A percentile compares a stretch with the other conserved stretches of the same genome.
These are phyloP conservation scores for Ceratobasidium sp. DNA, from an alignment of 1,284 basidiomycete species.

Conservation along the genomic window DNA sequence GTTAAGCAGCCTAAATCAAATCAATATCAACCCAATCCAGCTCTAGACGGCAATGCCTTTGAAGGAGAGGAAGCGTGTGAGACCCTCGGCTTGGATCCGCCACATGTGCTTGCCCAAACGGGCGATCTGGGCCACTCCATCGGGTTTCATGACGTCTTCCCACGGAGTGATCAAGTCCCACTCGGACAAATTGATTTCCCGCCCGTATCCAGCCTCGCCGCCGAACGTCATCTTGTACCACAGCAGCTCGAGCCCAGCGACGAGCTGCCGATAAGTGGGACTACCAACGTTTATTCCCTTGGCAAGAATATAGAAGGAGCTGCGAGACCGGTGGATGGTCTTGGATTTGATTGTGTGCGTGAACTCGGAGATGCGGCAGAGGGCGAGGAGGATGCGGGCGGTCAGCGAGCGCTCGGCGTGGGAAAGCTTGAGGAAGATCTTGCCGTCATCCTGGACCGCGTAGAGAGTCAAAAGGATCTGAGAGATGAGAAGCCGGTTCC, in stretches of 20 bases:
- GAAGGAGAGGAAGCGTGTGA: background rate
- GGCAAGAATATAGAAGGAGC: constrained; percentile 48
- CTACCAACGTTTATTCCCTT: constrained; percentile 36
- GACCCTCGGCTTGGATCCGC: constrained; percentile 11
- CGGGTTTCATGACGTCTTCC: constrained; percentile 21
- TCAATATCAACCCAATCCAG: no score
- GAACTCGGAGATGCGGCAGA: constrained; percentile 40
- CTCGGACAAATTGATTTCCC: constrained; percentile 18
- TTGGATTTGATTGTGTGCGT: constrained; percentile 45
- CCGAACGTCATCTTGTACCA: constrained; percentile 7
- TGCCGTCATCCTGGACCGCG: constrained; percentile 46
- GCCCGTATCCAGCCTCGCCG: background rate
- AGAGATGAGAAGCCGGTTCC: constrained; percentile 46
- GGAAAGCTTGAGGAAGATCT: constrained; percentile 49
- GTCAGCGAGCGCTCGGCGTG: constrained; percentile 48
- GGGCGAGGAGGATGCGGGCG: constrained; percentile 47
- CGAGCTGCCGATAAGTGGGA: background rate
- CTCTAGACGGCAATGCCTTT: background rate
- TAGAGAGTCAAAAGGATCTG: constrained; percentile 49
- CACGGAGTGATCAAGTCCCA: constrained; percentile 11
- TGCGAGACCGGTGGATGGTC: constrained; percentile 46
- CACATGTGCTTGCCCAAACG: constrained; percentile 7
- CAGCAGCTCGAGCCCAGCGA: background rate
- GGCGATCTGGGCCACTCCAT: constrained; percentile 1
- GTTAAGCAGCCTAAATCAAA: no score